phyloP scores from a whole-genome alignment of 495 filamentous ascomycete genomes.

The Sordaria brevicollis region DNA sequence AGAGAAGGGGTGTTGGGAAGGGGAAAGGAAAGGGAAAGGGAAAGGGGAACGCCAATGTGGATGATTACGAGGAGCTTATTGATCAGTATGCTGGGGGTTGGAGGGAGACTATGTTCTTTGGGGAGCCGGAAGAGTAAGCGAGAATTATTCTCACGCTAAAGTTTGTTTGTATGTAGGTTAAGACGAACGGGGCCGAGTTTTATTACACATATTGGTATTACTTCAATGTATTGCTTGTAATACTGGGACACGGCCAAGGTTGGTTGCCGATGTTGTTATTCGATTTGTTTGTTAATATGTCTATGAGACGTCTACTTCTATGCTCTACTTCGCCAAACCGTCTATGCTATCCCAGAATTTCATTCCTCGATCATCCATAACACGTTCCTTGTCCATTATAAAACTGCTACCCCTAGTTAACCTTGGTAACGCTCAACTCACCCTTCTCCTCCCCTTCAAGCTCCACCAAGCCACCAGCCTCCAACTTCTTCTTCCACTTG shows the following conservation, averaged over 20 bases:
- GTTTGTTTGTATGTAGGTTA: too few relatives aligned
- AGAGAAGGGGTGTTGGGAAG: too few relatives aligned
- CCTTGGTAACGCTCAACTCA: conserved; percentile 32
- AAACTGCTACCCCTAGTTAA: conserved; percentile 8
- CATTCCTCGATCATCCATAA: neutral
- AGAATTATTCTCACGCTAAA: too few relatives aligned
- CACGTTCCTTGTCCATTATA: neutral
- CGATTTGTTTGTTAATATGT: neutral
- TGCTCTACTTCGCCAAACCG: neutral
- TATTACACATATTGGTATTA: too few relatives aligned
- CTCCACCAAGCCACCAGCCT: conserved; percentile 49
- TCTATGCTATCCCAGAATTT: neutral
- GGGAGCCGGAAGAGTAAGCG: neutral
- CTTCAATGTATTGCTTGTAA: too few relatives aligned
- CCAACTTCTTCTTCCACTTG: conserved; percentile 82
- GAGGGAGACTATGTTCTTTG: neutral
- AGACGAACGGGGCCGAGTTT: too few relatives aligned
- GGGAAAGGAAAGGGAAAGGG: neutral
- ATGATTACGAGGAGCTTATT: neutral
- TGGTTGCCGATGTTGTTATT: neutral
- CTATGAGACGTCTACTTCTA: neutral
- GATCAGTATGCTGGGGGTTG: neutral
- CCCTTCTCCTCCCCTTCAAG: conserved; percentile 30
- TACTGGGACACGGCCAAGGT: too few relatives aligned
- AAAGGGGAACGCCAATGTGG: neutral